Conservation (phyloP, 2,329 filamentous ascomycete species). For the Myriosclerotinia curreyana region DNA sequence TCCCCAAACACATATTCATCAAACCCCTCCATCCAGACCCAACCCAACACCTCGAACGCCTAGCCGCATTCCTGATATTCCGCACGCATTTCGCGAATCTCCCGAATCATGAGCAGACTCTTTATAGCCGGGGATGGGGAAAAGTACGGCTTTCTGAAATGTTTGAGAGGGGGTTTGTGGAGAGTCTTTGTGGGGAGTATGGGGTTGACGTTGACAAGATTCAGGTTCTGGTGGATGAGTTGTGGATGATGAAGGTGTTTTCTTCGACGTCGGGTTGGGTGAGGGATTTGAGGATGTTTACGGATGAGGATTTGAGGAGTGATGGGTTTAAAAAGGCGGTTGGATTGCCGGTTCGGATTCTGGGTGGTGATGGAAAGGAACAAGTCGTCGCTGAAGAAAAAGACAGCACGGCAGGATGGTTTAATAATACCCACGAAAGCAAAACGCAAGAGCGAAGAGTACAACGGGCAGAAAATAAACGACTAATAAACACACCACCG, state of each 20-base stretch:
- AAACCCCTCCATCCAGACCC: background rate
- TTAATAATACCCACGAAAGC: too few species aligned
- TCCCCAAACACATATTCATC: background rate
- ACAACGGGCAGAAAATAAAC: background rate
- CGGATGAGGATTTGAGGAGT: background rate
- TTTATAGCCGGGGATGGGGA: background rate
- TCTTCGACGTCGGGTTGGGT: background rate
- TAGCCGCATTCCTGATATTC: background rate
- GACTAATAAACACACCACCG: background rate
- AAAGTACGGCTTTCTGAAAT: background rate
- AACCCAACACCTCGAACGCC: background rate
- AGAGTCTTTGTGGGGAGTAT: background rate
- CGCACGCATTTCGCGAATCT: background rate
- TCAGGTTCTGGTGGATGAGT: background rate
- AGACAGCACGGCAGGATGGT: too few species aligned
- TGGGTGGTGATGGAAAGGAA: background rate
- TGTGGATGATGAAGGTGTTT: background rate
- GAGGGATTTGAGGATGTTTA: background rate
- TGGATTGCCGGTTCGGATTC: background rate
- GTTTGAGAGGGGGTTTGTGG: background rate
- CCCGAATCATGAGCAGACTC: background rate
- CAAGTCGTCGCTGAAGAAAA: too few species aligned
- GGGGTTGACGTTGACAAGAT: background rate
- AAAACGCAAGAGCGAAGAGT: background rate
- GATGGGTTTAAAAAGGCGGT: slow-evolving; percentile 2